Base-by-base conservation (phyloP, 345 rosid species). In the Heritiera littoralis region DNA sequence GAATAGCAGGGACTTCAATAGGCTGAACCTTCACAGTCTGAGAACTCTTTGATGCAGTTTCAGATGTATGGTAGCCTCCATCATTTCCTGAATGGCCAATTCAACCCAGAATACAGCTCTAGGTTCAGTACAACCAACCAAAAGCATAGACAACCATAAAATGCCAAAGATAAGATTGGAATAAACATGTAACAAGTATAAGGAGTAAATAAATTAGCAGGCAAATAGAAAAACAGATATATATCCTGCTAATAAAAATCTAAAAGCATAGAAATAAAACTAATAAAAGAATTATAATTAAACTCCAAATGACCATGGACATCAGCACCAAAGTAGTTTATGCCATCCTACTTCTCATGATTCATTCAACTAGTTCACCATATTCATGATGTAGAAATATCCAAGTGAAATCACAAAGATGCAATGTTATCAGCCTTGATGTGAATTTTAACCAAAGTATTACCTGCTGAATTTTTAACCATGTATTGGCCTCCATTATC, bases 401-500 rank as follows among this genome's bases (percentile, higher is more conserved):
- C 35, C 52, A n/a, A 45, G 30, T 1, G 7, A 67, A 43, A 67
- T 4, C 4, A 67, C 9, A 67, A 20, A 43, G 30, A n/a, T 10
- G 52, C 51, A 67, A 4, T n/a, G 35, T 4, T 67, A 10, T 67
- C 20, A 59, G 77, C n/a, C 38, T 58, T n/a, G 66, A 74, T 41
- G 38, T 59, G 17, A 73, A 73, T 54, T 41, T 38, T 9, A 41
- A 58, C 35, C 64, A 58, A 9, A 43, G 20, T 15, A 80, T 78
- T 87, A 93, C 98, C 98, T 81, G 90, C 86, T 48, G 89, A 88
- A 75, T 75, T 87, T 86, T 91, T 92, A 28, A 83, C 84, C 66
- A 85, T 65, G 78, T 92, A 83, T 2, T 86, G 88, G 45, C 91
- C 93, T 74, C 93, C 94, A 84, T 60, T 80, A 71, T 95, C 94